These are phyloP conservation scores for Sclerotinia sclerotiorum DNA, from an alignment of 2,329 filamentous ascomycete genomes.

Conservation along the genomic window DNA sequence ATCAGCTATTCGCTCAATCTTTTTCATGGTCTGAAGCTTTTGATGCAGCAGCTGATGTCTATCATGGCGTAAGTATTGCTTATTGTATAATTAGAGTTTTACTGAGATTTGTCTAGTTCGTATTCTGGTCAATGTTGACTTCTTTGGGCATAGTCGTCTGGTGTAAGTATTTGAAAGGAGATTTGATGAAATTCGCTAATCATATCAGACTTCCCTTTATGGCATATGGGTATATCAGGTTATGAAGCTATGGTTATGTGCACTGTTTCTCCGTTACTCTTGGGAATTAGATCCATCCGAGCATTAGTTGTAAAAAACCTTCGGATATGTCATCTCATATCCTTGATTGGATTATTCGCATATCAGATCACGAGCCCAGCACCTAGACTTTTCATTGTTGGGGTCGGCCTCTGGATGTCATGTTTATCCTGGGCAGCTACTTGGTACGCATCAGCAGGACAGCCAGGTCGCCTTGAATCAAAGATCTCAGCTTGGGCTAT, in stretches of 20 bases:
- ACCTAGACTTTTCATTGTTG: constrained; percentile 75
- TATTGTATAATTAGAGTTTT: constrained; percentile 14
- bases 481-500: constrained; percentile 78
- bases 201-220: constrained; percentile 80
- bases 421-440: constrained; percentile 83
- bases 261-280: constrained; percentile 76
- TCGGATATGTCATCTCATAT: constrained; percentile 71
- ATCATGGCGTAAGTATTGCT: constrained; percentile 71
- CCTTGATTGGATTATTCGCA: constrained; percentile 74
- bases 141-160: constrained; percentile 86
- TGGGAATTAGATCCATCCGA: constrained; percentile 69
- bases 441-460: constrained; percentile 73
- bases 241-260: constrained; percentile 89
- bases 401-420: constrained; percentile 75
- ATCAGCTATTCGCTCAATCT: constrained; percentile 64
- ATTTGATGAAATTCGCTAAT: constrained; percentile 24
- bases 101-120: constrained; percentile 57
- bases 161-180: constrained; percentile 63
- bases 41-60: constrained; percentile 83
- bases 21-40: constrained; percentile 75
- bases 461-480: constrained; percentile 74
- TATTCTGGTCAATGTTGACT: constrained; percentile 95
- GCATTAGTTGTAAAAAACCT: constrained; percentile 67
- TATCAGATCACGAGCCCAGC: constrained; percentile 74
- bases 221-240: constrained; percentile 98